Evolutionary conservation across 768 basidiomycete genomes (phyloP).

Genomic region (Omphalotus guepiniiformis): DNA sequence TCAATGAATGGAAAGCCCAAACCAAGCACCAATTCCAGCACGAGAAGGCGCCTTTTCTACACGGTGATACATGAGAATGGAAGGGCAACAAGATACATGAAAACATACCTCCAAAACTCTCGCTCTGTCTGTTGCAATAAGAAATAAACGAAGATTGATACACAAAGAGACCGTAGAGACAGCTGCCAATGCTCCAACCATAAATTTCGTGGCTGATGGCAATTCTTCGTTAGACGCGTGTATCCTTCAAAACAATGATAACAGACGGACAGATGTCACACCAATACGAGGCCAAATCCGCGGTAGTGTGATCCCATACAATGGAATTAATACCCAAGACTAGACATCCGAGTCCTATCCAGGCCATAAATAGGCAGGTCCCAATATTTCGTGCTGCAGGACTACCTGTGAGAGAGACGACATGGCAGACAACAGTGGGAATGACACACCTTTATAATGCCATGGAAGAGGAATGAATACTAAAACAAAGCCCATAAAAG

Average conservation of each 20-base stretch:
- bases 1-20: constrained; percentile 1
- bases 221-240: no score
- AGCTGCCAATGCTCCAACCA: not conserved
- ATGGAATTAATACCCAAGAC: constrained; percentile 4
- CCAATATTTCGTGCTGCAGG: constrained; percentile 3
- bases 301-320: not conserved
- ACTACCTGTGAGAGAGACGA: not conserved
- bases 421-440: not conserved
- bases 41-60: not conserved
- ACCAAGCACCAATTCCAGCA: not conserved
- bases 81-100: not conserved
- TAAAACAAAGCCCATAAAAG: constrained; percentile 2
- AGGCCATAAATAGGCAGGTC: constrained; percentile 7
- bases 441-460: constrained; percentile 6
- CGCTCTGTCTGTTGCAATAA: constrained; percentile 4
- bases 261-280: constrained; percentile 9
- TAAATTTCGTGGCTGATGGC: constrained; percentile 6
- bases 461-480: constrained; percentile 8
- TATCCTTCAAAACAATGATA: no score
- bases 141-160: constrained; percentile 5
- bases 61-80: not conserved
- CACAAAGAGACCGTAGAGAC: constrained; percentile 2
- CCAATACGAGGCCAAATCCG: constrained; percentile 1
- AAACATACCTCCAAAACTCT: not conserved
- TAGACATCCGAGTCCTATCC: constrained; percentile 5